Evolutionary conservation across 2,329 filamentous ascomycete genomes (phyloP), one percentile per base, ranked within the genome.

Genomic region (Pseudocercospora pini-densiflorae): DNA sequence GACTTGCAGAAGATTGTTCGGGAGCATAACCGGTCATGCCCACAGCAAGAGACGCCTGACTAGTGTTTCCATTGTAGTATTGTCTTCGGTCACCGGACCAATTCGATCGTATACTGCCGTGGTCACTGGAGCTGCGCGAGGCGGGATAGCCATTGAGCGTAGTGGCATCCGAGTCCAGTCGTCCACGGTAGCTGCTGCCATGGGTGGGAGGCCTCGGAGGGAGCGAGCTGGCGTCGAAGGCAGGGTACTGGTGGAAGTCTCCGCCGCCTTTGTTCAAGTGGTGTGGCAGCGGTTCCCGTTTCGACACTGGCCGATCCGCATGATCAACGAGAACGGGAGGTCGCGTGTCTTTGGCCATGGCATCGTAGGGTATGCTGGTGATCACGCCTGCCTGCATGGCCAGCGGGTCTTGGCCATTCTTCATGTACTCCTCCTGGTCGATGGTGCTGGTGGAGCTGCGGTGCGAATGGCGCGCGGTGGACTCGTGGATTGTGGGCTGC

Each of bases 191-290:
- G 60, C 58, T 71, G 57, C 64, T 72, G 51, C 69, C 70, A 69
- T 76, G 75, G 31, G 71, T 71, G 21, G 74, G 74, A 21, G 72
- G 73, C 55, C 71, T 64, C 53, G 72, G 73, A 12, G 72, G 64
- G 87, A 82, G 71, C 90, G 89, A 77, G 91, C 88, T 64, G 31
- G 61, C 60, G 47, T 76, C 75, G 61, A 72, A 70, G 61, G 86
- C 86, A 49, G 93, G 93, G 78, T 97, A 97, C 76, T 97, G 94
- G 81, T 97, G 93, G 77, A 89, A 97, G 79, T 97, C 94, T 72
- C 83, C 82, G 58, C 88, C 88, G 71, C 84, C 85, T 80, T 93
- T 94, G 78, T 93, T 94, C 62, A 96, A 81, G 75, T 97, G 92
- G 79, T 95, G 92, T 31, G 93, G 92, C 66, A 92, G 85, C 65